These are phyloP conservation scores for Flaveria bidentis DNA, from an alignment of 129 eudicot species.

Conservation along the genomic window DNA sequence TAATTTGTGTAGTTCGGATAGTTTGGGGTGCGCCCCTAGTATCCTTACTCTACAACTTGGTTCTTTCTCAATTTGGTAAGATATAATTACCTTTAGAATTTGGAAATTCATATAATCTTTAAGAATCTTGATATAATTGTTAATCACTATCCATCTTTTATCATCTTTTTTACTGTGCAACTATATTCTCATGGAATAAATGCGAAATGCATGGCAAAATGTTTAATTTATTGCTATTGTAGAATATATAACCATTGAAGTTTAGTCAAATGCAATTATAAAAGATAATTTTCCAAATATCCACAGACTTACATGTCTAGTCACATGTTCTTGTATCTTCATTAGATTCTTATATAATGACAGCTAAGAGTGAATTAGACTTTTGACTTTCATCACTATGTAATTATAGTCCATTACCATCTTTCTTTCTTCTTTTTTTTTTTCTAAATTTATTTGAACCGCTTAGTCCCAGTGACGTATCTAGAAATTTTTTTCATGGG, in stretches of 20 bases:
- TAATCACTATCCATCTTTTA: background rate
- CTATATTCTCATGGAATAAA: background rate
- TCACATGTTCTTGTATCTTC: constrained; percentile 20
- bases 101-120: constrained; percentile 18
- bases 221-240: constrained; percentile 15
- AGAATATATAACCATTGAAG: constrained; percentile 7
- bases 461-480: no score
- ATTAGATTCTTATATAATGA: constrained; percentile 17
- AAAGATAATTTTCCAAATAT: constrained; percentile 18
- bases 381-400: constrained; percentile 1
- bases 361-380: background rate
- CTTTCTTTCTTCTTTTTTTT: no score
- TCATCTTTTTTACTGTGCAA: background rate
- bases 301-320: constrained; percentile 24
- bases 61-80: background rate
- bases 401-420: background rate
- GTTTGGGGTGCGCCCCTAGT: no score
- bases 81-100: background rate
- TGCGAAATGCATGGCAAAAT: background rate
- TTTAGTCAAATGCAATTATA: constrained; percentile 16
- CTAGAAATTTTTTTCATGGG: no score
- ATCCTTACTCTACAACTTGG: background rate
- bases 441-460: no score
- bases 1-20: no score
- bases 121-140: background rate